Evolutionary conservation across 1,139 yeast genomes (phyloP), one percentile per base, ranked within the genome.

Genomic region (Zygosaccharomyces sapae): DNA sequence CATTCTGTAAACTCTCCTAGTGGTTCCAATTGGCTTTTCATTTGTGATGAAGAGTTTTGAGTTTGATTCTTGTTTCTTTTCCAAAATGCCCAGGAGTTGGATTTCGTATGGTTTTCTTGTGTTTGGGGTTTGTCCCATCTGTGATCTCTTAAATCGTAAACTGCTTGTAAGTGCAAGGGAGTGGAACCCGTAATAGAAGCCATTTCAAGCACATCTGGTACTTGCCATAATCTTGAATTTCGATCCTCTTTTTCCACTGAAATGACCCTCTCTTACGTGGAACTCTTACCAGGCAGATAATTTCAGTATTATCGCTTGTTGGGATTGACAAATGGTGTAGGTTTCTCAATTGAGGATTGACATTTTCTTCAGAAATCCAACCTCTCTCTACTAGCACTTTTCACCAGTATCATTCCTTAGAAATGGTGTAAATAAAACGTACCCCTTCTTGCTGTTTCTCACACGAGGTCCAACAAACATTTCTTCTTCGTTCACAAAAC

Each of bases 391-490:
- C 77, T 48, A 92, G 72, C 25, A 90, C 71, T 71, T 74, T 7
- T 83, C 83, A 0, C 87, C 87, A 10, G 95, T 95, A 55, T 80
- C 80, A 9, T 79, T 72, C 51, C 95, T 78, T 24, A 80, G 76
- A 60, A 92, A 79, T 3, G 98, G 98, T 6, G 95, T 84, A 33
- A 87, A 80, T 9, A 92, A 75, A 41, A 79, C 71, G 65, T 86
- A 92, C 2, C 98, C 98, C 49, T 81, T 76, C 55, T 73, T 74
- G 6, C 90, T 95, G 54, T 87, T 81, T 53, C 76, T 75, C 48
- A 86, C 73, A 55, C 96, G 76, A 13, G 98, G 98, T 0, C 97
- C 97, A 45, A 94, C 87, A 58, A 86, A 86, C 73, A 89, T 81
- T 65, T 92, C 99, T 61, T 89, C 83, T 18, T 81, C 80, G 61